Conservation (phyloP, 1,284 basidiomycete species). For the Moesziomyces parantarcticus region DNA sequence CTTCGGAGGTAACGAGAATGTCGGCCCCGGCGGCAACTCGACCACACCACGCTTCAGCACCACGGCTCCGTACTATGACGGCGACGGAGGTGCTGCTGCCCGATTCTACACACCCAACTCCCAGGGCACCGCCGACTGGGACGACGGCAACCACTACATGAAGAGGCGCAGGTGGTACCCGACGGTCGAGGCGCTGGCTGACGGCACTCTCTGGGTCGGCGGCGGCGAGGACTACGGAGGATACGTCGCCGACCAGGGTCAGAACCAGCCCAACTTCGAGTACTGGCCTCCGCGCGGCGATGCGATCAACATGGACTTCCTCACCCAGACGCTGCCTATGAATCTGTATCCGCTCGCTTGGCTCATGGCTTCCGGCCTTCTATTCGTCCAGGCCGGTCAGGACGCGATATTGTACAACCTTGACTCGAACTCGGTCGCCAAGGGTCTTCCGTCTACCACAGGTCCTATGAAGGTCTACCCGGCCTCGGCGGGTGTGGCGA, state of each 20-base stretch:
- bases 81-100: slow-evolving; percentile 40
- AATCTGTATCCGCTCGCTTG: slow-evolving; percentile 60
- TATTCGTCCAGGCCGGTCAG: slow-evolving; percentile 58
- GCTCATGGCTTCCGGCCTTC: slow-evolving; percentile 52
- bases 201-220: slow-evolving; percentile 38
- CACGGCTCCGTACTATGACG: slow-evolving; percentile 33
- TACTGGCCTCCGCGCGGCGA: slow-evolving; percentile 40
- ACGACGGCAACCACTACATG: slow-evolving; percentile 38
- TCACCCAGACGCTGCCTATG: slow-evolving; percentile 38
- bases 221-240: slow-evolving; percentile 44
- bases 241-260: slow-evolving; percentile 27
- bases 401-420: slow-evolving; percentile 42
- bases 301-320: slow-evolving; percentile 41
- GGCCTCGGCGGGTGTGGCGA: slow-evolving; percentile 85
- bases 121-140: slow-evolving; percentile 20
- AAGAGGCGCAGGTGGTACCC: slow-evolving; percentile 42
- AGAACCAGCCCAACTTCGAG: slow-evolving; percentile 49
- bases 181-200: slow-evolving; percentile 42
- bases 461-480: slow-evolving; percentile 75
- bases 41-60: slow-evolving; percentile 32
- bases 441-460: slow-evolving; percentile 27
- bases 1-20: slow-evolving; percentile 65
- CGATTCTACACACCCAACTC: slow-evolving; percentile 41
- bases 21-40: slow-evolving; percentile 54
- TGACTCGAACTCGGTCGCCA: slow-evolving; percentile 24